phyloP scores from a whole-genome alignment of 2,329 filamentous ascomycete species.

The Fusarium dimerum region DNA sequence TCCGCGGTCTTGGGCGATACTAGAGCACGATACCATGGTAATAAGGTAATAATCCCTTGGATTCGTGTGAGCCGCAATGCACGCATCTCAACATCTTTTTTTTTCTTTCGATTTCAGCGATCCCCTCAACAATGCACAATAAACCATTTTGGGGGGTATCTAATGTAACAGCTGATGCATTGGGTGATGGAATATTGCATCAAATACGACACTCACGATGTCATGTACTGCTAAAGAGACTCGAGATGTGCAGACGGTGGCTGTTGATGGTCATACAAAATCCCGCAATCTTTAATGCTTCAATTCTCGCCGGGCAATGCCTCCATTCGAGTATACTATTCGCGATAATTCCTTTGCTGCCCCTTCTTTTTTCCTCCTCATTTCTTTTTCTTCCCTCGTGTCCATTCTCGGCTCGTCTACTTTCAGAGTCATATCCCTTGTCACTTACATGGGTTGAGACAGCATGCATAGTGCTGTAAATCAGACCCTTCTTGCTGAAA shows the following conservation, averaged over 20 bases:
- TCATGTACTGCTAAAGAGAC: background rate
- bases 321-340: too few relatives aligned
- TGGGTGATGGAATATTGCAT: background rate
- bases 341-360: too few relatives aligned
- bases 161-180: background rate
- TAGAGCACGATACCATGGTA: background rate
- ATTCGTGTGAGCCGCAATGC: background rate
- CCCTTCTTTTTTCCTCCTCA: background rate
- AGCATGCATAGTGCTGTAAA: background rate
- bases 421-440: background rate
- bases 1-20: background rate
- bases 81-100: background rate
- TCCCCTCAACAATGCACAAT: background rate
- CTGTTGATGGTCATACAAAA: background rate
- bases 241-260: background rate
- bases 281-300: too few relatives aligned
- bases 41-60: background rate
- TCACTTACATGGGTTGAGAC: background rate
- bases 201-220: background rate
- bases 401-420: background rate
- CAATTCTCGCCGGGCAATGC: too few relatives aligned
- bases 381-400: background rate
- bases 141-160: background rate
- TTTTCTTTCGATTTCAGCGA: background rate
- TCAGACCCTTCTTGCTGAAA: background rate